phyloP scores from a whole-genome alignment of 1,139 yeast genomes.

The Petasospora fabianii region DNA sequence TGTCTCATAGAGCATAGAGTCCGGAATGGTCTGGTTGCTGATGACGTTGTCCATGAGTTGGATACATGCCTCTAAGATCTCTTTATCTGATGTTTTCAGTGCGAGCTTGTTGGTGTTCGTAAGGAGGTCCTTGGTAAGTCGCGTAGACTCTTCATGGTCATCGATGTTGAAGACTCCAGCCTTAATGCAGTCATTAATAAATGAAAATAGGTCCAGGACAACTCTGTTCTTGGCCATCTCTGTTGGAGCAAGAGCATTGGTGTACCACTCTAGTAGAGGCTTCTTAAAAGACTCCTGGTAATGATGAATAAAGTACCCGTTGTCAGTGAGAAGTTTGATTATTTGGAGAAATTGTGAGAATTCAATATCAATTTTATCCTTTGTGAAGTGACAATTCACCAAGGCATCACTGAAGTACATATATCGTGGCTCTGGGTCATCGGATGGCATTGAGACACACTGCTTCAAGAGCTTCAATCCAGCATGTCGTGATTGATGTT shows the following conservation, averaged over 20 bases:
- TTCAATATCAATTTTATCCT: slow-evolving; percentile 45
- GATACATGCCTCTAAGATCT: slow-evolving; percentile 42
- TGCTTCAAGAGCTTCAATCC: slow-evolving; percentile 48
- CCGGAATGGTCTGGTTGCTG: slow-evolving; percentile 47
- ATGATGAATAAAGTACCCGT: slow-evolving; percentile 61
- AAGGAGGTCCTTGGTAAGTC: slow-evolving; percentile 37
- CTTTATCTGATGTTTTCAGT: slow-evolving; percentile 38
- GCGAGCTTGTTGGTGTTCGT: slow-evolving; percentile 39
- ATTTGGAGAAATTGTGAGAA: slow-evolving; percentile 54
- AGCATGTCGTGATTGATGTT: slow-evolving; percentile 46
- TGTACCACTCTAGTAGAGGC: slow-evolving; percentile 40
- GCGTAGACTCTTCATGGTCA: slow-evolving; percentile 30
- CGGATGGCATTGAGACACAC: slow-evolving; percentile 12
- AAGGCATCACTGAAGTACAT: slow-evolving; percentile 60
- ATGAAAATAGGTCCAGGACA: slow-evolving; percentile 33
- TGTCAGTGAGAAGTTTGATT: slow-evolving; percentile 48
- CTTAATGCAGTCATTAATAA: slow-evolving; percentile 28
- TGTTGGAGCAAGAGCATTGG: slow-evolving; percentile 18
- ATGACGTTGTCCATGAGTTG: slow-evolving; percentile 44
- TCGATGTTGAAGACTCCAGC: slow-evolving; percentile 27
- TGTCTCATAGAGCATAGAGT: slow-evolving; percentile 34
- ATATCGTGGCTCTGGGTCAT: slow-evolving; percentile 9
- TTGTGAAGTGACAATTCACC: slow-evolving; percentile 36
- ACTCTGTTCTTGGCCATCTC: slow-evolving; percentile 18
- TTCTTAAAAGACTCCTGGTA: slow-evolving; percentile 45